phyloP scores from a whole-genome alignment of 495 filamentous ascomycete species.

The Rusavskia elegans region DNA sequence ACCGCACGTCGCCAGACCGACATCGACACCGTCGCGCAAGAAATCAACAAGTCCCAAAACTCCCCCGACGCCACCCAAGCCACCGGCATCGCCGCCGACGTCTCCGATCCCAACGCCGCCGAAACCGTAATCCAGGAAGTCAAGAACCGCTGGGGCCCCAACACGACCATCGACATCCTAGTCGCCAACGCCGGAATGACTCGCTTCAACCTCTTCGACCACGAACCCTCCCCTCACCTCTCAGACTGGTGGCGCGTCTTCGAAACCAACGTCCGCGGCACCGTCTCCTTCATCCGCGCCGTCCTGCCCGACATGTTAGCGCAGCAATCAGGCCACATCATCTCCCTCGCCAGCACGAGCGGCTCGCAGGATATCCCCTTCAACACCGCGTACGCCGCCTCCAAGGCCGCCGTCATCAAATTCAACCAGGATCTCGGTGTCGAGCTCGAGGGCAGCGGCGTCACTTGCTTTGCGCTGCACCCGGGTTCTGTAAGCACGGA shows the following conservation, averaged over 20 bases:
- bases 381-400: slow-evolving; percentile 11
- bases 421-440: slow-evolving; percentile 11
- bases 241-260: slow-evolving; percentile 12
- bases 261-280: slow-evolving; percentile 10
- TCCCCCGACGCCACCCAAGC: too few species aligned
- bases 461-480: not conserved
- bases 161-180: too few species aligned
- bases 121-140: too few species aligned
- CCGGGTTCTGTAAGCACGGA: too few species aligned
- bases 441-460: slow-evolving; percentile 11
- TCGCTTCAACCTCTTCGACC: slow-evolving; percentile 6
- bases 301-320: slow-evolving; percentile 12
- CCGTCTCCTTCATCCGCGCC: slow-evolving; percentile 13
- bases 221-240: slow-evolving; percentile 11
- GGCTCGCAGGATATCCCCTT: slow-evolving; percentile 8
- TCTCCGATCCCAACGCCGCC: too few species aligned
- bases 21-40: not conserved
- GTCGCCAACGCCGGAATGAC: slow-evolving; percentile 1
- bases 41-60: slow-evolving; percentile 7
- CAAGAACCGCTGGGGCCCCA: too few species aligned
- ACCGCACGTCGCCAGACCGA: slow-evolving; percentile 5
- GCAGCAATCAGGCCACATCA: slow-evolving; percentile 10
- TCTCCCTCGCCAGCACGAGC: slow-evolving; percentile 10
- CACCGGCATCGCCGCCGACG: too few species aligned
- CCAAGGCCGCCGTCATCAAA: slow-evolving; percentile 12